Conservation (phyloP, 2,329 filamentous ascomycete genomes). For the Sphaerostilbella broomeana region DNA sequence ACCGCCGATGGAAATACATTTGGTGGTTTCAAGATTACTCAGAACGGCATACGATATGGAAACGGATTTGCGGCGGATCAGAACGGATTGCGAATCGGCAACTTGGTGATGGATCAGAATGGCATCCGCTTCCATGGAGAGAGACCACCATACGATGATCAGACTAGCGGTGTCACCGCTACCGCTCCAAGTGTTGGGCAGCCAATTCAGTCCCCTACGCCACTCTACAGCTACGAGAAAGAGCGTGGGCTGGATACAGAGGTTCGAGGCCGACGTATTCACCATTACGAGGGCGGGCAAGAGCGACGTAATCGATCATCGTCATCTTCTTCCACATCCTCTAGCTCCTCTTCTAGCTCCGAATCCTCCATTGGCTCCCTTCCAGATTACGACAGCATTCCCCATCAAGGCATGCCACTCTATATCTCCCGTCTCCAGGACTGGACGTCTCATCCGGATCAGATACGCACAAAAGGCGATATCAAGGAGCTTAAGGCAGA, state of each 20-base stretch:
- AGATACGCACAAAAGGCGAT: slow-evolving; percentile 40
- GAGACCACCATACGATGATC: not conserved
- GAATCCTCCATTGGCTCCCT: slow-evolving; percentile 45
- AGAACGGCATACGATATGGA: slow-evolving; percentile 38
- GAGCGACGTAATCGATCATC: slow-evolving; percentile 24
- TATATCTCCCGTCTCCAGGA: slow-evolving; percentile 37
- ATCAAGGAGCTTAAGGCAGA: slow-evolving; percentile 36
- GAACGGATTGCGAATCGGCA: slow-evolving; percentile 41
- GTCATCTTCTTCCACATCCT: slow-evolving; percentile 30
- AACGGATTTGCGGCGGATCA: slow-evolving; percentile 37
- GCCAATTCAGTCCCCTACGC: not conserved
- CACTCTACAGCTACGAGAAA: not conserved
- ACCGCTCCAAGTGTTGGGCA: not conserved
- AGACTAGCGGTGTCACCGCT: not conserved
- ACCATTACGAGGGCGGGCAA: slow-evolving; percentile 6
- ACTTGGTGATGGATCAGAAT: slow-evolving; percentile 34
- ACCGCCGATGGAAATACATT: slow-evolving; percentile 14
- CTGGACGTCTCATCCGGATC: slow-evolving; percentile 46
- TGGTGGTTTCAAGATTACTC: slow-evolving; percentile 35
- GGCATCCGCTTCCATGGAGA: slow-evolving; percentile 27
- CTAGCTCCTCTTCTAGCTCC: slow-evolving; percentile 28
- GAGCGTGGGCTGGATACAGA: not conserved
- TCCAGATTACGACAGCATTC: slow-evolving; percentile 46
- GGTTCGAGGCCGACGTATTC: slow-evolving; percentile 2
- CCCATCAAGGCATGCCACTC: slow-evolving; percentile 41